Base-by-base conservation (phyloP, 148 eudicot species). In the Beta vulgaris region DNA sequence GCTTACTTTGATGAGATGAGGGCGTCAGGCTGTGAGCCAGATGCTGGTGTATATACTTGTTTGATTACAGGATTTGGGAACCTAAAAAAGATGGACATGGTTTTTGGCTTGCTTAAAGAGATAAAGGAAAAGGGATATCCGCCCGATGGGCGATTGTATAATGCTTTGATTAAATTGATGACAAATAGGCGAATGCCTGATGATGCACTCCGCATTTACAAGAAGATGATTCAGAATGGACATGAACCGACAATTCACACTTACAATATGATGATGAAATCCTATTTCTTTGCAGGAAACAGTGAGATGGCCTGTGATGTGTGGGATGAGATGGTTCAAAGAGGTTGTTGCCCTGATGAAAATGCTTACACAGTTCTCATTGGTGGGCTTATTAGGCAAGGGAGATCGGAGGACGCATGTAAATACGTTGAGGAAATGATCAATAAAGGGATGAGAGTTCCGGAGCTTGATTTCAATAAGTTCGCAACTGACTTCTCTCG, bases 271-370 rank as follows among this genome's bases (percentile, higher is more conserved):
- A 83, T 92, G 77, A 85, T 95, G 96, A 95, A 88, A 71, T 87
- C 91, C 8, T 92, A 80, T 71, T 87, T 95, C 63, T 29, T 80
- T 54, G 72, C 69, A 0, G 85, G 81, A 69, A 82, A 91, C 55
- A 79, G 80, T 39, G 90, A 89, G 69, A 90, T 88, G 97, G 92
- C 87, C 23, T 61, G 76, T 62, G 89, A 85, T 10, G 86, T 89
- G 80, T 95, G 97, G 96, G 90, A 89, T 71, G 97, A 95, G 86
- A 95, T 95, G 96, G 78, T 70, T 57, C 79, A 59, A 74, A 90
- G 68, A 37, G 91, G 98, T 25, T 90, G 90, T 69, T 90, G 98
- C 79, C 98, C 98, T 10, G 98, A 92, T 74, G 98, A 92, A 58
- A 92, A 87, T 71, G 78, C 93, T 6, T 95, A 92, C 61, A 84